Base-by-base conservation (phyloP, 2,329 filamentous ascomycete species). In the Clonostachys solani region DNA sequence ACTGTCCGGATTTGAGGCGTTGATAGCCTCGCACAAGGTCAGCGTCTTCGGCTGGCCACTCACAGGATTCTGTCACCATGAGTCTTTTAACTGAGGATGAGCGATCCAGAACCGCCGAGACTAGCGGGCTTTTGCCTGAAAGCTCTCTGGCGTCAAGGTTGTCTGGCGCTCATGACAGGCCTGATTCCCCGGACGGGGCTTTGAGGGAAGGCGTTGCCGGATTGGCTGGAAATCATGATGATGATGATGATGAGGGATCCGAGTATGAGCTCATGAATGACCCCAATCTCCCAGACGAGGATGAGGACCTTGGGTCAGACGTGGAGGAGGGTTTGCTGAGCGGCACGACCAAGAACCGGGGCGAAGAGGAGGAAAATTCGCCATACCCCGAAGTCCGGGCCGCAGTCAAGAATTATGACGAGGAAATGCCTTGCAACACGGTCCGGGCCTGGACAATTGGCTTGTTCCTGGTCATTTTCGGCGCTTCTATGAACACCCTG, bases 351-450 rank as follows among this genome's bases (percentile, higher is more conserved):
- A 35, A 57, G 33, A 69, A 69, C 47, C 61, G 66, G n/a, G 63
- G 58, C 5, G 68, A 71, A 34, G 71, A 74, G 7, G 62, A 68
- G 33, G 77, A 82, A 49, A 69, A 83, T 59, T 86, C 83, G 3
- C 83, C 83, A 0, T 87, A 86, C 56, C 77, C 82, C 29, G 83
- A 87, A 62, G 82, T 84, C 43, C 72, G 80, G 42, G 81, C 83
- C 34, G 81, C 83, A 8, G 81, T 86, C 4, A 71, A 72, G 45
- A 85, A 85, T 59, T 80, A 78, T 54, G 83, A 86, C 59, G 78
- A 86, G 54, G 77, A 83, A 42, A 59, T 85, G 23, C 83, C 83
- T 1, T 83, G 80, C 65, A 86, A 83, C 59, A 87, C 84, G 0
- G 67, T 85, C 33, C 74, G 83, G 40, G 82, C 81, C 16, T 86